Base-by-base conservation (phyloP, 257 asterid species). In the Salvia miltiorrhiza region DNA sequence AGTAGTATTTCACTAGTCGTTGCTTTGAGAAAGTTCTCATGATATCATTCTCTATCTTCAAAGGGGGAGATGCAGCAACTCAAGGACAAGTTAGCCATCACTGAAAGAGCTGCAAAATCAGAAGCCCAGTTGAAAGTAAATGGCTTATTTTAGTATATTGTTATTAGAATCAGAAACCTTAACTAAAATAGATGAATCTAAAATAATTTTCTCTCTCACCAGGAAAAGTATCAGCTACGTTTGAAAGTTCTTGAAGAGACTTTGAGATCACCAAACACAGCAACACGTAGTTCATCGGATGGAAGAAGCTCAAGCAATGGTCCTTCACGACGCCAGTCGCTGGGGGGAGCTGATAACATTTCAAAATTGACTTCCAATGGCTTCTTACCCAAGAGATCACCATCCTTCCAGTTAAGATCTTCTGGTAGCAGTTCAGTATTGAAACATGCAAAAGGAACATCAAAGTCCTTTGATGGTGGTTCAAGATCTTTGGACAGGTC, bases 61-160 rank as follows among this genome's bases (percentile, higher is more conserved):
- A 84, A 93, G 97, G 95, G 96, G 44, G 99, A 93, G 79, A 90
- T 88, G 97, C 99, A 90, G 78, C 99, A 93, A 80, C 84, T 93
- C 50, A 86, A 87, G 73, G 97, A 93, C 80, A 93, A 90, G 84
- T 97, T 90, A 69, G 87, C 96, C 70, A 85, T 88, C 69, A 53
- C 90, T 71, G 99, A 93, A 67, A 83, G 99, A 75, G 75, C 99
- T 63, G 90, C 96, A 43, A 87, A 81, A 74, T 87, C 96, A 23
- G 99, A 93, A 78, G 99, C 97, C 14, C 94, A 81, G 78, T 65
- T 93, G 76, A 93, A 93, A 86, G 99, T 93, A 85, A 75, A 12
- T 69, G 48, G 63, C 63, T 65, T 73, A 52, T 21, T 67, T 59
- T 47, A 48, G 50, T 39, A 47, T 21, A 19, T 0, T 44, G 63